Evolutionary conservation across 1,139 yeast genomes (phyloP).

Genomic region (Saccharomyces hybrid): DNA sequence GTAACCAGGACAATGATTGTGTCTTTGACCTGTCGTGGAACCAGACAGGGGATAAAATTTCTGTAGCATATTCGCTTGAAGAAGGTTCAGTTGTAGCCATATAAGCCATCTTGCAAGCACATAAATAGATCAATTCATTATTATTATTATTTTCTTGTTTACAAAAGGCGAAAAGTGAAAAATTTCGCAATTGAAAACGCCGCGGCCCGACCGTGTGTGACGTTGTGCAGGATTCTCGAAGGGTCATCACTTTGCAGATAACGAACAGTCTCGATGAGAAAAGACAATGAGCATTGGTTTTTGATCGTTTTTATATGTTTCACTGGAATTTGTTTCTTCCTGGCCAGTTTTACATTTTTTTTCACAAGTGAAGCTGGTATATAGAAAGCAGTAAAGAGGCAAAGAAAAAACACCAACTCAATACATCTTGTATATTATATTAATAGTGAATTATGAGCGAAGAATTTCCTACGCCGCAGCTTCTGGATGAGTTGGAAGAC

Average conservation of each 20-base stretch:
- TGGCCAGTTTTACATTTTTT: not conserved
- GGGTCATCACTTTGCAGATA: not conserved
- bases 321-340: not conserved
- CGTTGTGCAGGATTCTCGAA: not conserved
- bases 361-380: not conserved
- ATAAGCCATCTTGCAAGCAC: not conserved
- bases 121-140: not conserved
- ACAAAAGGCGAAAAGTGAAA: not conserved
- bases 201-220: not conserved
- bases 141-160: not conserved
- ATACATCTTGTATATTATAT: not conserved
- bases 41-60: constrained; percentile 6
- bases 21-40: constrained; percentile 17
- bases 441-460: constrained; percentile 7
- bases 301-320: not conserved
- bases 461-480: constrained; percentile 9
- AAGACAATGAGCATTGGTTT: not conserved
- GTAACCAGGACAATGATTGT: constrained; percentile 7
- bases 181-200: not conserved
- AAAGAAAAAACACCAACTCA: not conserved
- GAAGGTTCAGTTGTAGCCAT: constrained; percentile 11
- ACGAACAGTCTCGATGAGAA: not conserved
- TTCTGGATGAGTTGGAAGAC: constrained; percentile 7
- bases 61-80: constrained; percentile 12
- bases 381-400: not conserved